Evolutionary conservation across 1,284 basidiomycete species (phyloP), one percentile per base, ranked within the genome.

Genomic region (Naganishia cerealis): DNA sequence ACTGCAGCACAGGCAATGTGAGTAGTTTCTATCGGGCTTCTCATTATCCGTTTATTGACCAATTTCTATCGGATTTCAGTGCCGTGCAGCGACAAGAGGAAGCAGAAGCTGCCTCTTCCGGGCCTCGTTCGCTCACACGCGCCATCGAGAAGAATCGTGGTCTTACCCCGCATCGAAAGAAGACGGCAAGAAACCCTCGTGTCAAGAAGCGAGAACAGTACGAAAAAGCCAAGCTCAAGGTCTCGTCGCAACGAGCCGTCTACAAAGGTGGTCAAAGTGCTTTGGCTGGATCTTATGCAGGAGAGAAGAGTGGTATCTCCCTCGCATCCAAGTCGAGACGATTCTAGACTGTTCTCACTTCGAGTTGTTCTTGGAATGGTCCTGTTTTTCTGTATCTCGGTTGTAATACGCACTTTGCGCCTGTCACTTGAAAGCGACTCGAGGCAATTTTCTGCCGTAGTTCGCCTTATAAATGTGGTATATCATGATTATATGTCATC

Each of bases 121-220:
- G 83, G 57, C 94, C 93, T 53, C 89, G 94, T 40, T 87, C 88
- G 3, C 86, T 94, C 71, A 92, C 92, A 3, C 87, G 92, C 16
- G 88, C 91, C 8, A 97, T 97, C 75, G 84, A 95, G 75, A 88
- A 89, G 77, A 97, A 97, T 85, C 90, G 88, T 75, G 94, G 94
- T 68, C 87, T 97, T 70, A 96, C 93, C 18, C 93, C 94, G 1
- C 86, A 85, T 72, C 87, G 94, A 63, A 83, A 88, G 59, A 96
- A 96, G 82, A 76, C 81, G 65, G 90, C 92, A 48, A 90, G 93
- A 73, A 97, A 97, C 81, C 93, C 94, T 39, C 88, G 94, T 74
- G 93, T 97, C 81, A 97, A 96, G 86, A 97, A 97, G 81, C 86
- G 91, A 57, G 85, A 89, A 79, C 89, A 87, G 76, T 97, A 89